Percentiles rank a stretch among this genome's conserved stretches.
These are phyloP conservation scores for Suillus discolor DNA, from an alignment of 768 basidiomycete genomes.

Conservation along the genomic window DNA sequence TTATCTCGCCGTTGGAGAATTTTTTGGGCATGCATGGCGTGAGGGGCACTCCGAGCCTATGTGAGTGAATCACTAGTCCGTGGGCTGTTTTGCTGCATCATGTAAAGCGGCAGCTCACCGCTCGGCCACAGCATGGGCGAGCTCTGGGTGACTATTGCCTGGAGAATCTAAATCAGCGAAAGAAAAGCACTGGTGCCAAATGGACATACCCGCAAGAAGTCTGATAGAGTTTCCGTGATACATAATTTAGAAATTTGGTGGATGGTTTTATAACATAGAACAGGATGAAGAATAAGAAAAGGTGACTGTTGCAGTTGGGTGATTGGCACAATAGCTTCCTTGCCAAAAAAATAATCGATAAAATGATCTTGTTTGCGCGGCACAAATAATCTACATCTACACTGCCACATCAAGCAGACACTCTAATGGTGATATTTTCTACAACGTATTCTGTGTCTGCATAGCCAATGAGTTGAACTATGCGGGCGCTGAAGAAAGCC, in stretches of 20 bases:
- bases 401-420: constrained; percentile 52
- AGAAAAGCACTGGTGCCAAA: constrained; percentile 1
- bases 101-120: constrained; percentile 77
- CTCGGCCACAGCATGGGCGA: constrained; percentile 94
- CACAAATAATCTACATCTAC: constrained; percentile 24
- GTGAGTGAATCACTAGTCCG: constrained; percentile 52
- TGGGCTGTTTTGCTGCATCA: constrained; percentile 37
- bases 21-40: constrained; percentile 85
- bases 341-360: constrained; percentile 7
- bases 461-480: constrained; percentile 84
- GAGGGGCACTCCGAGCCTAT: constrained; percentile 87
- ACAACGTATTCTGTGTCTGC: constrained; percentile 97
- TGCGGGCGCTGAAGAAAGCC: constrained; percentile 60
- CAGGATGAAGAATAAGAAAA: constrained; percentile 6
- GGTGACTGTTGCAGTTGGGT: constrained; percentile 4
- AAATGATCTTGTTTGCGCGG: constrained; percentile 15
- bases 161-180: constrained; percentile 21
- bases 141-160: constrained; percentile 99
- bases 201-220: constrained; percentile 65
- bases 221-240: constrained; percentile 82
- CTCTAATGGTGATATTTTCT: constrained; percentile 86
- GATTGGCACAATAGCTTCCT: background rate
- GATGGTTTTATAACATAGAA: constrained; percentile 14
- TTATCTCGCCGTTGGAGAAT: constrained; percentile 95
- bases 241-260: constrained; percentile 51